Evolutionary conservation across 495 filamentous ascomycete genomes (phyloP).

Genomic region (Trichoderma asperelloides): DNA sequence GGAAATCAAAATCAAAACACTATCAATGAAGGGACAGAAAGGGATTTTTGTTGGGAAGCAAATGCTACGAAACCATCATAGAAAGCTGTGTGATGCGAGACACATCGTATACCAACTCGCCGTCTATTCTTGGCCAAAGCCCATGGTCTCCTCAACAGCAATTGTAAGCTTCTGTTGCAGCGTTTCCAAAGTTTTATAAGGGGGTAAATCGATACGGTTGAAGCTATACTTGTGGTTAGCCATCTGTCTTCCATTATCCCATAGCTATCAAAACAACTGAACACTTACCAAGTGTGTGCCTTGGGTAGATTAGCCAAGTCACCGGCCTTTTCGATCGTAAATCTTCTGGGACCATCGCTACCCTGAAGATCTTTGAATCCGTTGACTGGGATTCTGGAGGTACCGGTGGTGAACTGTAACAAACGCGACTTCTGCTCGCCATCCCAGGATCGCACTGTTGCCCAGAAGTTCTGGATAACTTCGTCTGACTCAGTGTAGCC

Average conservation of each 20-base stretch:
- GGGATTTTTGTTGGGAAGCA: not conserved
- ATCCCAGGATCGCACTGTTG: constrained; percentile 91
- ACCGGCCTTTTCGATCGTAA: constrained; percentile 97
- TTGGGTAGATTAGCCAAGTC: constrained; percentile 86
- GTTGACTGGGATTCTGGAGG: constrained; percentile 96
- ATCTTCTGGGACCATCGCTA: constrained; percentile 87
- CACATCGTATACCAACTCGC: constrained; percentile 6
- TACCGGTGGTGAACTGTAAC: constrained; percentile 95
- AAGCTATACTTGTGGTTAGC: constrained; percentile 55
- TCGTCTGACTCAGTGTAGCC: constrained; percentile 98
- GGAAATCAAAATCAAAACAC: not conserved
- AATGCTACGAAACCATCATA: not conserved
- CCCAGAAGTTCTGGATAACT: constrained; percentile 98
- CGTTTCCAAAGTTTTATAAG: constrained; percentile 80
- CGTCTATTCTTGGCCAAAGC: constrained; percentile 88
- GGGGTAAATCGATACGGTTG: constrained; percentile 92
- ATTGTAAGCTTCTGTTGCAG: constrained; percentile 85
- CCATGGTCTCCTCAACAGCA: constrained; percentile 97
- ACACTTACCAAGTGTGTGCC: constrained; percentile 89
- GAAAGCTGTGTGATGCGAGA: not conserved
- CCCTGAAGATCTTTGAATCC: constrained; percentile 99
- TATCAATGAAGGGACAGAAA: not conserved
- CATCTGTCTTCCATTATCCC: constrained; percentile 4
- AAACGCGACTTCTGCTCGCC: constrained; percentile 95
- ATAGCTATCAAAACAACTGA: not conserved